Conservation (phyloP, 805 yeast species). For the Wickerhamiella parazyma region DNA sequence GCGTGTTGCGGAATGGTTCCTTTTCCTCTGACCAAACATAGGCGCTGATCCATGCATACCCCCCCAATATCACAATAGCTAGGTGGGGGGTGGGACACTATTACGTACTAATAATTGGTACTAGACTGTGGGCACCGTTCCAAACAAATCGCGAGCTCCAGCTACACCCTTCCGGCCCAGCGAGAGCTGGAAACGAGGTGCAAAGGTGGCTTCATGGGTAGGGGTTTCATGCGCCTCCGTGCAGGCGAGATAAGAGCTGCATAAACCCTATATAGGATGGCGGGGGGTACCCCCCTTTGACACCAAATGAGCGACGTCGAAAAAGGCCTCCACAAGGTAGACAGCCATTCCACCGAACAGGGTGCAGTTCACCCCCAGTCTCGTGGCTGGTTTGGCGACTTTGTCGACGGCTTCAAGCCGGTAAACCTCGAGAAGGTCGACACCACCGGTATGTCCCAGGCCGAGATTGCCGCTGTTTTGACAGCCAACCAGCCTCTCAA, state of each 20-base stretch:
- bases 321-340: constrained; percentile 4
- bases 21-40: too few relatives aligned
- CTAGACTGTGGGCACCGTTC: too few relatives aligned
- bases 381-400: constrained; percentile 5
- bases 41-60: too few relatives aligned
- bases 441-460: constrained; percentile 25
- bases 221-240: background rate
- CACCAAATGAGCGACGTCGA: constrained; percentile 5
- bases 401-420: constrained; percentile 17
- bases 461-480: constrained; percentile 14
- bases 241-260: background rate
- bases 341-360: constrained; percentile 1
- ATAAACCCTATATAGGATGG: background rate
- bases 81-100: too few relatives aligned
- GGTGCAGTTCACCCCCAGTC: background rate
- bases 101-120: too few relatives aligned
- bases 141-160: too few relatives aligned
- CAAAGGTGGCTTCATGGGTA: background rate
- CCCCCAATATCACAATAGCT: too few relatives aligned
- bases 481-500: constrained; percentile 24
- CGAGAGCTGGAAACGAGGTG: background rate
- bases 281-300: too few relatives aligned
- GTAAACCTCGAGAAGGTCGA: constrained; percentile 13
- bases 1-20: too few relatives aligned
- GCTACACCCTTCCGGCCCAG: too few relatives aligned